Evolutionary conservation across 345 rosid species (phyloP).

Genomic region (Rhizophora mangle): DNA sequence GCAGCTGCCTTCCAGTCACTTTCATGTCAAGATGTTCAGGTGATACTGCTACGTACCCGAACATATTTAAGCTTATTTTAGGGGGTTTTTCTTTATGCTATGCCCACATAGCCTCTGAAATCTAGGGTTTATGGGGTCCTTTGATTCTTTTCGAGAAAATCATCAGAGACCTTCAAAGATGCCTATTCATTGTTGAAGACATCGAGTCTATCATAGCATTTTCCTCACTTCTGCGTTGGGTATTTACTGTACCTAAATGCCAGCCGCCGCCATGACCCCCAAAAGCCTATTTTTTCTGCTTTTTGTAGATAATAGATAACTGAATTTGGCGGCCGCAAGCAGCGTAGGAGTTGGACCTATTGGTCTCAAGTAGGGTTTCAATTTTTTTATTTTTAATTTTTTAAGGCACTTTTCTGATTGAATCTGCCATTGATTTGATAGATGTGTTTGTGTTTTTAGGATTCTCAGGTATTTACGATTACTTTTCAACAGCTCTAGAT

Average conservation of each 20-base stretch:
- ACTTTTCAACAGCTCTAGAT: conserved; percentile 3
- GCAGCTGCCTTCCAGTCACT: conserved; percentile 87
- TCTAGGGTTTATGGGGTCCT: conserved; percentile 33
- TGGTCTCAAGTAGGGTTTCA: conserved; percentile 11
- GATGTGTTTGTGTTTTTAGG: conserved; percentile 32
- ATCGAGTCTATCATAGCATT: conserved; percentile 38
- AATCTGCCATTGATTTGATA: conserved; percentile 40
- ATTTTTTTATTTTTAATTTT: neutral
- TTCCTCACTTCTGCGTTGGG: conserved; percentile 8
- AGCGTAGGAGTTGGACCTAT: conserved; percentile 13
- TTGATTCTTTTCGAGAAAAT: conserved; percentile 27
- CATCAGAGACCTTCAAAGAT: conserved; percentile 14
- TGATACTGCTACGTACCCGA: conserved; percentile 16
- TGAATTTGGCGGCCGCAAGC: conserved; percentile 37
- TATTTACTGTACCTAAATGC: neutral
- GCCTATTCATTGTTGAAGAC: conserved; percentile 5
- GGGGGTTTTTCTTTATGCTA: conserved; percentile 8
- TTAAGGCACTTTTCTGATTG: conserved; percentile 13
- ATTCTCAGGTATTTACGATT: conserved; percentile 39
- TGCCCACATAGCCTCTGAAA: conserved; percentile 21
- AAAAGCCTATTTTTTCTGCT: conserved; percentile 24
- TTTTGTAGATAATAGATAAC: conserved; percentile 20
- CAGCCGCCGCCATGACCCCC: conserved; percentile 35
- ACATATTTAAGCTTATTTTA: conserved; percentile 10
- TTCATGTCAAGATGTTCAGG: conserved; percentile 74